phyloP scores from a whole-genome alignment of 179 eudicot species.

The Silene noctiflora region DNA sequence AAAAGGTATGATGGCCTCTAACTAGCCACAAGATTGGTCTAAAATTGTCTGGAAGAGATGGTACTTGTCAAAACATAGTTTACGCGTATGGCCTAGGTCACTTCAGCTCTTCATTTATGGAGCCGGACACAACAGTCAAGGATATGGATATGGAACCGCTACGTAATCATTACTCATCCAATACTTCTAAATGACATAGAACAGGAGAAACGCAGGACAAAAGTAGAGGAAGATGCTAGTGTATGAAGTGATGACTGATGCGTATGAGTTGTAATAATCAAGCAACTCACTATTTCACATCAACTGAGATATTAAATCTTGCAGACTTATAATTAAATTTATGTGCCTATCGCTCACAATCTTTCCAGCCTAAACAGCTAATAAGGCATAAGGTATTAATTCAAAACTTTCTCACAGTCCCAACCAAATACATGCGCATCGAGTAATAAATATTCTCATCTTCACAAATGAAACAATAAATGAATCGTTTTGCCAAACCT shows the following conservation, averaged over 20 bases:
- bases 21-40: neutral
- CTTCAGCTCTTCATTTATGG: neutral
- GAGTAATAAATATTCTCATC: neutral
- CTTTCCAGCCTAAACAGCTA: neutral
- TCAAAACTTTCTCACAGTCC: neutral
- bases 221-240: too few relatives aligned
- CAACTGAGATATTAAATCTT: neutral
- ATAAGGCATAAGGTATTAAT: neutral
- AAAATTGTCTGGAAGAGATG: neutral
- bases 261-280: neutral
- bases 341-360: neutral
- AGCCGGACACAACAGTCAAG: neutral
- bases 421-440: neutral
- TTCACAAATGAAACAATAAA: neutral
- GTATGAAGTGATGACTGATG: neutral
- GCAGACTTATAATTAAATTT: neutral
- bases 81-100: neutral
- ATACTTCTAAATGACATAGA: neutral
- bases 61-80: neutral
- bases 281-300: neutral
- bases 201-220: neutral
- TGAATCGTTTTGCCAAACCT: constrained; percentile 28
- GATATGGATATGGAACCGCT: neutral
- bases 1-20: neutral
- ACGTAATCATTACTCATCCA: neutral